Base-by-base conservation (phyloP, 495 filamentous ascomycete species). In the Penicillium canescens region DNA sequence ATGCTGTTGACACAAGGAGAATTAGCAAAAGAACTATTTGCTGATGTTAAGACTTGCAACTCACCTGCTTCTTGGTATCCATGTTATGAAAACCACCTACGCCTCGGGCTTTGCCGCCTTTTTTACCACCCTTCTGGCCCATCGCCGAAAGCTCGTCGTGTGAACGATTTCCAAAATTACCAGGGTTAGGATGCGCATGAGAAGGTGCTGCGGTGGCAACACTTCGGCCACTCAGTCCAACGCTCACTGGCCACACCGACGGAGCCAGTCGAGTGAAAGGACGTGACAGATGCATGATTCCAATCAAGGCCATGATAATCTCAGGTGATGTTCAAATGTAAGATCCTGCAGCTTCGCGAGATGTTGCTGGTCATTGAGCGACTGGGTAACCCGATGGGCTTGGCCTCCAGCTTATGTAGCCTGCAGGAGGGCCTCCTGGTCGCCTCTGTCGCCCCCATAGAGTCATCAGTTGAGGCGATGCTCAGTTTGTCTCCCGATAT, bases 11-110 rank as follows among this genome's bases (percentile, higher is more conserved):
- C 36, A 20, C 1, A 9, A 42, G 11, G 34, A 39, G 12, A 35
- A 5, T 38, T 40, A 10, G 31, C 56, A 36, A 56, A 43, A 14
- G 18, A 6, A n/a, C 6, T 24, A 0, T 13, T 23, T 1, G 0
- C 16, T 37, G 3, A 11, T 18, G 16, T 6, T 11, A 1, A 16
- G 18, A 5, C 44, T 21, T 35, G 20, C 10, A 20, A 42, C 62
- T n/a, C 62, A 81, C 79, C 66, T 80, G 79, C 55, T 79, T 80
- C 31, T 78, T 69, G 3, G 76, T 63, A 40, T 80, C 62, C 59
- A 72, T 70, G 6, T 50, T 43, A 31, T 66, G 63, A 45, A 71
- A 72, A 7, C 66, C 65, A 26, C 65, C 68, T 13, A 43, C 37
- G 16, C 59, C 59, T 36, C 43, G 42, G 18, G 52, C 55, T n/a